Evolutionary conservation across 306 rosid species (phyloP), one percentile per base, ranked within the genome.

Genomic region (Morella rubra): DNA sequence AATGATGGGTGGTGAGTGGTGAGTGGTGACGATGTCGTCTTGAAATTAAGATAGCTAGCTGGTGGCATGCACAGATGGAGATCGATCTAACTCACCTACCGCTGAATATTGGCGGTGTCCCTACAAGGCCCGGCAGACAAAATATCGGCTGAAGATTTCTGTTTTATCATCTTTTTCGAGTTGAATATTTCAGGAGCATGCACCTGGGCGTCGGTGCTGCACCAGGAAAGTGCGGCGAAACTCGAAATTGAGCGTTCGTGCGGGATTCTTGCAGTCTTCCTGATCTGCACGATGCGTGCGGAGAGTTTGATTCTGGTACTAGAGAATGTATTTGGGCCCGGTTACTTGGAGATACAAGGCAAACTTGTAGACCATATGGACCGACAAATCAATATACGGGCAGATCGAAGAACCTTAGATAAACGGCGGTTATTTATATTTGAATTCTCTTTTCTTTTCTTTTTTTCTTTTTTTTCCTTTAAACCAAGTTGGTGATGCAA

Each of bases 51-150:
- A 68, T 54, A 69, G 49, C 59, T 32, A 0, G 37, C 37, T 32
- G 37, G 37, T 32, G 37, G 37, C 37, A 32, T 32, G 37, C 37
- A 32, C 37, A 32, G 37, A 32, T 32, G 37, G 37, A 32, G 37
- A 32, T 27, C 32, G 32, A 80, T 51, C 13, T 27, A 71, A 68
- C 65, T 75, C 61, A 91, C 93, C 92, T 46, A 86, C 85, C 92
- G 77, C 69, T 79, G 67, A 37, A 53, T 66, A 32, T 81, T 81
- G 79, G 81, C 79, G 85, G 91, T 86, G 91, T 86, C 92, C 97
- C 97, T 71, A 89, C 83, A 22, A 77, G 71, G 81, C 45, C 3
- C 50, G 49, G 68, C 80, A 46, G 80, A 85, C 76, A 46, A 74
- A 15, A 77, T 84, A 72, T 89, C 71, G 51, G 20, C 61, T 32